Conservation (phyloP, 225 moss, liverwort and hornwort species). For the Lunularia cruciata region DNA sequence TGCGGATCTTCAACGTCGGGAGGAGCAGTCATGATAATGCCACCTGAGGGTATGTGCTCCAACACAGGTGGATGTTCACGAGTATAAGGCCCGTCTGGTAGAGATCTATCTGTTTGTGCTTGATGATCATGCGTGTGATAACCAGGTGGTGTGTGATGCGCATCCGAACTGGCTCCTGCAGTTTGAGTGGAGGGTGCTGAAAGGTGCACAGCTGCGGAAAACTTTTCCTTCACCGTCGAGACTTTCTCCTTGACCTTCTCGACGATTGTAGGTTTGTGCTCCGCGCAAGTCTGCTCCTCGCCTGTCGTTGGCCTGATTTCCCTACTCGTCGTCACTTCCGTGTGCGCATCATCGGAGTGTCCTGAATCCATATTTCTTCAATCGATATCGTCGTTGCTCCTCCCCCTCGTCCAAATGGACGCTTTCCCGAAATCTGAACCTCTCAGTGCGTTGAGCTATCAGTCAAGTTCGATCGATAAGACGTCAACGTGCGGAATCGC, state of each 20-base stretch:
- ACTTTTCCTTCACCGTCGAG: constrained; percentile 9
- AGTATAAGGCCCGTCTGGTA: not conserved
- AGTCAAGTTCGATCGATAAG: too few species aligned
- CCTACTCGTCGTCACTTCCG: not conserved
- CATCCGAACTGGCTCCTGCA: too few species aligned
- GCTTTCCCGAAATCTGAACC: too few species aligned
- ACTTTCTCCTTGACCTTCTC: constrained; percentile 13
- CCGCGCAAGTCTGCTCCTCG: not conserved
- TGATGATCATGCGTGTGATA: not conserved
- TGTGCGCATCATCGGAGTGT: not conserved
- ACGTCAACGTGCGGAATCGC: too few species aligned
- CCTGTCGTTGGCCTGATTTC: not conserved
- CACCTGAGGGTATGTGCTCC: constrained; percentile 20
- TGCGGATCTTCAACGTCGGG: not conserved
- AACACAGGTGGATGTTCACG: not conserved
- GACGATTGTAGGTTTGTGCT: not conserved
- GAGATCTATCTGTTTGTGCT: too few species aligned
- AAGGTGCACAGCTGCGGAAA: not conserved
- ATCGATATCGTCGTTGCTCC: too few species aligned
- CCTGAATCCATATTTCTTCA: not conserved
- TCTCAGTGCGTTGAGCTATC: too few species aligned
- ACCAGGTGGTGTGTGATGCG: too few species aligned
- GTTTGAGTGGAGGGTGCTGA: not conserved
- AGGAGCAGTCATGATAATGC: constrained; percentile 6
- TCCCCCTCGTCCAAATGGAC: too few species aligned